These are phyloP conservation scores for Linanthus parryae DNA, from an alignment of 148 eudicot genomes.

Conservation along the genomic window DNA sequence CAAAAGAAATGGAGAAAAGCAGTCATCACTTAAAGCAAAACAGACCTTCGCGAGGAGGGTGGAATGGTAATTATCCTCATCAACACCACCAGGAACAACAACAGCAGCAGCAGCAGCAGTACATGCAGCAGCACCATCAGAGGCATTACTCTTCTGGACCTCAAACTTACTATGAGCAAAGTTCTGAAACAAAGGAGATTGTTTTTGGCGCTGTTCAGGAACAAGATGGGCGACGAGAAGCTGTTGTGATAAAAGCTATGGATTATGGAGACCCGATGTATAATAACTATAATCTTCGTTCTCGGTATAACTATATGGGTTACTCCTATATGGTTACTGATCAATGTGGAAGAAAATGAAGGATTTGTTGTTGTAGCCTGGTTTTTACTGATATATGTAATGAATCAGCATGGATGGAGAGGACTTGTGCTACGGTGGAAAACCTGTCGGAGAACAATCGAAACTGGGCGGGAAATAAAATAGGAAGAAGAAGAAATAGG, in stretches of 20 bases:
- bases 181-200: conserved; percentile 57
- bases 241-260: conserved; percentile 83
- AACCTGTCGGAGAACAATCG: too few relatives aligned
- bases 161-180: conserved; percentile 42
- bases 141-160: conserved; percentile 39
- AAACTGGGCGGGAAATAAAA: too few relatives aligned
- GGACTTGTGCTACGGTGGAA: too few relatives aligned
- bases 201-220: conserved; percentile 92
- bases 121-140: conserved; percentile 37
- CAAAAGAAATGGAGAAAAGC: conserved; percentile 29
- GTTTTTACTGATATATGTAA: too few relatives aligned
- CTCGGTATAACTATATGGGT: conserved; percentile 79
- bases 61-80: conserved; percentile 26
- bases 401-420: too few relatives aligned
- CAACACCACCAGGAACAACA: conserved; percentile 35
- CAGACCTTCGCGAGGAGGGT: conserved; percentile 28
- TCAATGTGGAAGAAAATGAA: too few relatives aligned
- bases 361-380: too few relatives aligned
- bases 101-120: conserved; percentile 18
- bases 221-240: conserved; percentile 58
- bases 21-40: conserved; percentile 34
- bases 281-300: conserved; percentile 40
- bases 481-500: too few relatives aligned
- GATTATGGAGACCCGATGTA: conserved; percentile 59
- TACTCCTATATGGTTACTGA: conserved; percentile 60